These are phyloP conservation scores for Fusarium sp. DNA, from an alignment of 2,329 filamentous ascomycete genomes.

Conservation along the genomic window DNA sequence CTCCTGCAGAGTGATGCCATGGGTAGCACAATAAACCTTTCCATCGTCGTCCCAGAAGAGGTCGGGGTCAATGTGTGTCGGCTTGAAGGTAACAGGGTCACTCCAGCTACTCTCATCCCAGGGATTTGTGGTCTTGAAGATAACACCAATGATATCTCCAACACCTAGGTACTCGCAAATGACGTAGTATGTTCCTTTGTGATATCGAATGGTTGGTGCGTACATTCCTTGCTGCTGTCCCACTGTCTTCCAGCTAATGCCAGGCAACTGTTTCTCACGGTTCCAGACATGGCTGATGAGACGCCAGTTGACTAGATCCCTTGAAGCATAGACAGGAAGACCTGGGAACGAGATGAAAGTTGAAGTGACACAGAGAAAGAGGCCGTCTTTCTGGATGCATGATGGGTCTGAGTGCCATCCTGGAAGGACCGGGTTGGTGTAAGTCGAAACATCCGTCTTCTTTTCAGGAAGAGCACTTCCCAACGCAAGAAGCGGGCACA, in stretches of 20 bases:
- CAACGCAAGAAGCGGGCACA: background rate
- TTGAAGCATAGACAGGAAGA: slow-evolving; percentile 62
- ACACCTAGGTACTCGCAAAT: slow-evolving; percentile 26
- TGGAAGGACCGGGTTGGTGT: slow-evolving; percentile 57
- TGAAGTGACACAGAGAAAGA: slow-evolving; percentile 62
- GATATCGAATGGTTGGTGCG: slow-evolving; percentile 57
- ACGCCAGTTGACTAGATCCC: slow-evolving; percentile 61
- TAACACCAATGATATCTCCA: slow-evolving; percentile 14
- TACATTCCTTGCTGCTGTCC: slow-evolving; percentile 55
- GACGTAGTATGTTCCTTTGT: slow-evolving; percentile 56
- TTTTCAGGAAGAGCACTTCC: background rate
- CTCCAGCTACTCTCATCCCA: slow-evolving; percentile 40
- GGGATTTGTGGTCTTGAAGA: slow-evolving; percentile 30
- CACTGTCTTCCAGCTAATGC: slow-evolving; percentile 41
- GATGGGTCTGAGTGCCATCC: slow-evolving; percentile 62
- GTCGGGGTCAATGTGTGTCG: slow-evolving; percentile 54
- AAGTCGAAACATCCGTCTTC: background rate
- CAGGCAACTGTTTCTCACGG: slow-evolving; percentile 54
- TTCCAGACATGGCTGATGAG: slow-evolving; percentile 53
- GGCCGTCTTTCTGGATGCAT: slow-evolving; percentile 56
- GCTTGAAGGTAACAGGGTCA: slow-evolving; percentile 40
- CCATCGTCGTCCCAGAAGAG: slow-evolving; percentile 66
- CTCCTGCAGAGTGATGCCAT: slow-evolving; percentile 45
- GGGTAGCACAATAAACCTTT: slow-evolving; percentile 57
- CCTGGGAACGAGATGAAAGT: slow-evolving; percentile 64